A percentile compares a stretch with the other conserved stretches of the same genome.
These are phyloP conservation scores for Sporisorium exsertum DNA, from an alignment of 1,284 basidiomycete species.

Conservation along the genomic window DNA sequence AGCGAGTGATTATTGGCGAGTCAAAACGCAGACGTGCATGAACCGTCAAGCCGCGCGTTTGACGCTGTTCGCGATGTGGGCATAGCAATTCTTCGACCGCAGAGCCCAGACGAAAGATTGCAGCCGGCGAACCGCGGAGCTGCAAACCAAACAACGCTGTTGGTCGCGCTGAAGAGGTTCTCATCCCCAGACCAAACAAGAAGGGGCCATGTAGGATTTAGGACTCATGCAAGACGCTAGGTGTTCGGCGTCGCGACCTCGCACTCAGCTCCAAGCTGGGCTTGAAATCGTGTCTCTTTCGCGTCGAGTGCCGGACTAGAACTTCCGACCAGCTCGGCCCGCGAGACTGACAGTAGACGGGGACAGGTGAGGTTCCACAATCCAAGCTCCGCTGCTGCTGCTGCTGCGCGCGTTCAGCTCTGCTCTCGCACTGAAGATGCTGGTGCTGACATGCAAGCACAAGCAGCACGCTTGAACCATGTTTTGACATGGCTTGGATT, in stretches of 20 bases:
- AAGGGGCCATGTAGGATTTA: too few species aligned
- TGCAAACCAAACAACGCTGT: neutral
- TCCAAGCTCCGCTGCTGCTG: conserved; percentile 4
- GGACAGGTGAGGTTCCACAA: neutral
- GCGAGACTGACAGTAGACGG: neutral
- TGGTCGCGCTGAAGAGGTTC: too few species aligned
- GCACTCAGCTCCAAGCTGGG: neutral
- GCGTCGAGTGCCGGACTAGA: too few species aligned
- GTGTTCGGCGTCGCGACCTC: neutral
- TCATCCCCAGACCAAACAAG: too few species aligned
- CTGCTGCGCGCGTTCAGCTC: too few species aligned
- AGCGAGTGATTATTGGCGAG: neutral
- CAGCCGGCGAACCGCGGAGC: neutral
- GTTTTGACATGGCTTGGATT: neutral
- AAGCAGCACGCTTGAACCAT: neutral
- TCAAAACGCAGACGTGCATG: neutral
- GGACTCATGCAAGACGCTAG: too few species aligned
- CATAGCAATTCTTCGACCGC: too few species aligned
- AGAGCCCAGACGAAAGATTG: neutral
- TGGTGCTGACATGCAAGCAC: too few species aligned
- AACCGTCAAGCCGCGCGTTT: neutral
- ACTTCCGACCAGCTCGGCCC: neutral
- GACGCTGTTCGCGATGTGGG: too few species aligned
- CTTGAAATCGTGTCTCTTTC: neutral
- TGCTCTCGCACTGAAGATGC: too few species aligned